Percentiles rank a stretch among this genome's conserved stretches.
phyloP scores from a whole-genome alignment of 2,329 filamentous ascomycete species.

The Ophiostoma montium region DNA sequence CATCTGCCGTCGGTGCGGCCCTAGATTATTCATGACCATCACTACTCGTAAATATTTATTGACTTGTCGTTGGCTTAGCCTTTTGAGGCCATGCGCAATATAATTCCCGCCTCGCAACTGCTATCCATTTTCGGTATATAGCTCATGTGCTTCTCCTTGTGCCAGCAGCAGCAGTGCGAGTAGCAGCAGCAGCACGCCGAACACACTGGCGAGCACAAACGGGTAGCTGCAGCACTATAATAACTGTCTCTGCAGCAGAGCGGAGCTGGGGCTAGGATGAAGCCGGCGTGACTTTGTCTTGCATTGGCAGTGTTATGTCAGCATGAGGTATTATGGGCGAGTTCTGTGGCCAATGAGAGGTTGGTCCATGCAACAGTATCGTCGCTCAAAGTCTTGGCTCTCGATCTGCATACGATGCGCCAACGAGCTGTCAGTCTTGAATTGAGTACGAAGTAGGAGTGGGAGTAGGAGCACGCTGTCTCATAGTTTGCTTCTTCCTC shows the following conservation, averaged over 20 bases:
- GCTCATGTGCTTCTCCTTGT: background rate
- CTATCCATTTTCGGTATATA: background rate
- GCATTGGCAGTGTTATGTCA: too few relatives aligned
- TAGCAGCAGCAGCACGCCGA: background rate
- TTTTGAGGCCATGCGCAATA: background rate
- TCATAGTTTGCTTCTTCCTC: too few relatives aligned
- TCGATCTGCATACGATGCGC: background rate
- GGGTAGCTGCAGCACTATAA: background rate
- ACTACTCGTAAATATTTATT: background rate
- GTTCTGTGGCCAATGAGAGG: background rate
- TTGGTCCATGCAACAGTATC: background rate
- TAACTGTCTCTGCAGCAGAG: background rate
- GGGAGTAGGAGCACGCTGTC: too few relatives aligned
- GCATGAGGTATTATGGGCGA: too few relatives aligned
- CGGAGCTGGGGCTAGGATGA: background rate
- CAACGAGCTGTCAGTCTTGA: background rate
- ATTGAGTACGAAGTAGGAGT: too few relatives aligned
- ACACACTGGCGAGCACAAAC: background rate
- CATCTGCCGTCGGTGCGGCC: background rate
- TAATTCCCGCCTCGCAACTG: background rate
- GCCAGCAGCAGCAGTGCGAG: too few relatives aligned
- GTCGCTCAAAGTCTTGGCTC: background rate
- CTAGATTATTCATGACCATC: background rate
- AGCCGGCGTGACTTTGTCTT: background rate
- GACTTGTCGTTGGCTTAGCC: background rate